Evolutionary conservation across 768 basidiomycete species (phyloP).

Genomic region (Grammothele lineata): DNA sequence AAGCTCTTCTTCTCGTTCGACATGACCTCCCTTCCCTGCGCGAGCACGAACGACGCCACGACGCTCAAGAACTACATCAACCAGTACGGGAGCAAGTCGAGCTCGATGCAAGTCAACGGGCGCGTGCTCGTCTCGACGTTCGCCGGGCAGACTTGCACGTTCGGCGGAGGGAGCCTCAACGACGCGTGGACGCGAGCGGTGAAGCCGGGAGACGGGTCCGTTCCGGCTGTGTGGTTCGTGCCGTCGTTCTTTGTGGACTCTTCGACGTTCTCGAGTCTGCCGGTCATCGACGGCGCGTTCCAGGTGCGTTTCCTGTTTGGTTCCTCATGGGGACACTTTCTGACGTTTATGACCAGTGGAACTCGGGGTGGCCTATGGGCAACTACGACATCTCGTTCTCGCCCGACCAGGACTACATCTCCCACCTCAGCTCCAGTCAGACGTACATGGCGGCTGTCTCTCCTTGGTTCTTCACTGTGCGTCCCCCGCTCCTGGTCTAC

Average conservation of each 20-base stretch:
- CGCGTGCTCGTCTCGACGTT: slow-evolving; percentile 66
- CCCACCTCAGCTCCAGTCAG: slow-evolving; percentile 19
- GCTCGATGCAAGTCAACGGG: slow-evolving; percentile 47
- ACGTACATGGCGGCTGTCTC: slow-evolving; percentile 54
- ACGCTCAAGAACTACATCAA: slow-evolving; percentile 50
- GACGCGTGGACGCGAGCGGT: slow-evolving; percentile 57
- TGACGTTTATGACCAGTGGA: slow-evolving; percentile 49
- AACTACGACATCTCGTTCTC: slow-evolving; percentile 20
- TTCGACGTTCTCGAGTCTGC: slow-evolving; percentile 33
- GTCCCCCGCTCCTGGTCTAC: no score
- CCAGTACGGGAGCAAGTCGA: slow-evolving; percentile 50
- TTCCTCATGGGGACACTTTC: background rate
- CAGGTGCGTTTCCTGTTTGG: background rate
- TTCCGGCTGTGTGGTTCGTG: slow-evolving; percentile 56
- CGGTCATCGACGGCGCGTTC: slow-evolving; percentile 10
- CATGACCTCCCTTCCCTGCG: slow-evolving; percentile 47
- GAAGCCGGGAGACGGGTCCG: slow-evolving; percentile 38
- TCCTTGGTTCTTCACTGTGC: slow-evolving; percentile 67
- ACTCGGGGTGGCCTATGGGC: slow-evolving; percentile 71
- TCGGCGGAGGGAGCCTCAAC: slow-evolving; percentile 48
- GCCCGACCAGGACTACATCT: slow-evolving; percentile 20
- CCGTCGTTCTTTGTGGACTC: slow-evolving; percentile 69
- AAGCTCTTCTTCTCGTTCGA: slow-evolving; percentile 36
- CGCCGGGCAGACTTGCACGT: slow-evolving; percentile 63
- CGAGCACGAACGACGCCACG: slow-evolving; percentile 41